phyloP scores from a whole-genome alignment of 2,329 filamentous ascomycete genomes.

The Beauveria australis region DNA sequence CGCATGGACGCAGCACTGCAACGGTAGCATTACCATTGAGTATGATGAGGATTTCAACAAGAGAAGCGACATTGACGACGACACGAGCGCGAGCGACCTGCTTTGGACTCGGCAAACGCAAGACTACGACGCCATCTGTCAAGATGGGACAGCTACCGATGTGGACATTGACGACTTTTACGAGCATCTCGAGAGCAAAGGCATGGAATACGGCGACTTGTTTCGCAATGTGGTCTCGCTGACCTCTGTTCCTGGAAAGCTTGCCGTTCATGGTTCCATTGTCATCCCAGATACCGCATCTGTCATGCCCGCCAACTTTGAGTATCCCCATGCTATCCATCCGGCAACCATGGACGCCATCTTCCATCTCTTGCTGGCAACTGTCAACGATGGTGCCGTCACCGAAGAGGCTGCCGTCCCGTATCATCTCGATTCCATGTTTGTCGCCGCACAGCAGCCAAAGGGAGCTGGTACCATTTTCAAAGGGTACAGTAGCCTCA shows the following conservation, averaged over 20 bases:
- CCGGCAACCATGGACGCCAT: conserved; percentile 40
- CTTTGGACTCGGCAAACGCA: neutral
- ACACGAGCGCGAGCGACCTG: neutral
- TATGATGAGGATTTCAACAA: neutral
- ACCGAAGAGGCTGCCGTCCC: conserved; percentile 5
- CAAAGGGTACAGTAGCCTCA: neutral
- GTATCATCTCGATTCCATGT: conserved; percentile 25
- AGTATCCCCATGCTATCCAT: conserved; percentile 38
- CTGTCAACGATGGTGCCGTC: neutral
- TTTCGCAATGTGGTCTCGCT: conserved; percentile 14
- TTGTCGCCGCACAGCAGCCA: conserved; percentile 10
- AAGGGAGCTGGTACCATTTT: neutral
- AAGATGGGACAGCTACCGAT: neutral
- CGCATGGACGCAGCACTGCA: neutral
- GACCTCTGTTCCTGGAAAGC: neutral
- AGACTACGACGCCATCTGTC: neutral
- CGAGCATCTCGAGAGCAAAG: conserved; percentile 12
- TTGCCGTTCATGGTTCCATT: neutral
- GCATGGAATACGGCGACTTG: conserved; percentile 14
- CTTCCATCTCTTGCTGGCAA: conserved; percentile 34
- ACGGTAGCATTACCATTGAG: neutral
- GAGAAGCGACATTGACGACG: neutral
- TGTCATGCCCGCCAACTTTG: conserved; percentile 33
- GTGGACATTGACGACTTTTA: conserved; percentile 12
- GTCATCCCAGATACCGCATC: conserved; percentile 30